phyloP scores from a whole-genome alignment of 2,329 filamentous ascomycete species.

The Ophiostoma triangulosporum region DNA sequence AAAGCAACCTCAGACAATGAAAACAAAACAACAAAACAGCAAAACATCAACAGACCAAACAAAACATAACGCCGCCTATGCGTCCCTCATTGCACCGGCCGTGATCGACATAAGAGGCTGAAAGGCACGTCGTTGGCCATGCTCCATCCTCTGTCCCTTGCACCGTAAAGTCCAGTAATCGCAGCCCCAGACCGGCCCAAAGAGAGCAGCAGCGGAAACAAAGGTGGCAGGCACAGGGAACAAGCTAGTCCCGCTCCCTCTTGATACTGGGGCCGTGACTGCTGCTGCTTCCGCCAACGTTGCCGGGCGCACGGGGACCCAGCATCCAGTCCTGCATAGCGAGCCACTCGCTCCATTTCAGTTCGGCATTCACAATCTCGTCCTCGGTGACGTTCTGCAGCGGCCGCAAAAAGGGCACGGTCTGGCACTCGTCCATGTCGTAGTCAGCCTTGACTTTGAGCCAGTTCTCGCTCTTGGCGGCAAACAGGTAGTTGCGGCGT shows the following conservation, averaged over 20 bases:
- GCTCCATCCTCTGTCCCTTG: no score
- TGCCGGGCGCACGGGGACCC: conserved; percentile 28
- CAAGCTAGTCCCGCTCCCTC: neutral
- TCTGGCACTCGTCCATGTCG: conserved; percentile 73
- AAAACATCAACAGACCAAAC: no score
- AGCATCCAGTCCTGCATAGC: conserved; percentile 99
- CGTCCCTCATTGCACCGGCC: no score
- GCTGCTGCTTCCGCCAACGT: neutral
- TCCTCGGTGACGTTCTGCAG: conserved; percentile 62
- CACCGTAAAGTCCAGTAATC: no score
- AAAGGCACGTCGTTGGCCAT: no score
- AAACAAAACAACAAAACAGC: no score
- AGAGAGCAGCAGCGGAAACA: no score
- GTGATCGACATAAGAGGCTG: no score
- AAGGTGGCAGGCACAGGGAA: neutral
- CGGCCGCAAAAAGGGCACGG: conserved; percentile 74
- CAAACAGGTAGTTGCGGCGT: conserved; percentile 86
- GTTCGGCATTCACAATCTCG: conserved; percentile 73
- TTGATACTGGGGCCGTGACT: neutral
- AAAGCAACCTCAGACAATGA: no score
- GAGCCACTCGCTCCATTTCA: conserved; percentile 85
- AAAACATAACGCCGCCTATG: no score
- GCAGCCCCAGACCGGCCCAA: no score
- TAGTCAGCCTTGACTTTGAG: conserved; percentile 79
- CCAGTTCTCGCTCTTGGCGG: conserved; percentile 87